Percentiles rank a stretch among this genome's conserved stretches.
These are phyloP conservation scores for Aspergillus melleus DNA, from an alignment of 2,329 filamentous ascomycete species.

Conservation along the genomic window DNA sequence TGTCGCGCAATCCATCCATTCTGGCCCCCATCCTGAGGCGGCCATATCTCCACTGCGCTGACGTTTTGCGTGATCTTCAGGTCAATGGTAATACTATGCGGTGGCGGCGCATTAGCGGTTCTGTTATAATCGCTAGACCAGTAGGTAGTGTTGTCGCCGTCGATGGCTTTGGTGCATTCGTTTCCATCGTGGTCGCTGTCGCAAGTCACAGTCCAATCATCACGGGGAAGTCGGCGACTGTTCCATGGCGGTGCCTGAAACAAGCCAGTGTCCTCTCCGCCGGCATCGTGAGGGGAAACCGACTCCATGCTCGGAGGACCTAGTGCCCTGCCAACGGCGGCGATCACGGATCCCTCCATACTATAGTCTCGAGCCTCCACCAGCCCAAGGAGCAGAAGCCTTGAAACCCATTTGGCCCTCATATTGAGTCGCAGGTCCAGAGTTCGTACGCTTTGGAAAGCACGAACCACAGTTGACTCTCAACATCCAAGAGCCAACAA, in stretches of 20 bases:
- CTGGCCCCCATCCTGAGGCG: conserved; percentile 3
- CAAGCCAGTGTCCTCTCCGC: too few species aligned
- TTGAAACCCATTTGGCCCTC: too few species aligned
- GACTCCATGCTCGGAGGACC: too few species aligned
- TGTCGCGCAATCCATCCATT: conserved; percentile 15
- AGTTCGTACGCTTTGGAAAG: too few species aligned
- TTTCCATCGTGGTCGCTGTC: conserved; percentile 4
- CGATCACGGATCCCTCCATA: too few species aligned
- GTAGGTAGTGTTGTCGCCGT: conserved; percentile 13
- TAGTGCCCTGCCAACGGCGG: too few species aligned
- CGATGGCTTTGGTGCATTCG: conserved; percentile 13
- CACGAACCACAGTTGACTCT: too few species aligned
- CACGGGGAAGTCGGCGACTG: conserved; percentile 9
- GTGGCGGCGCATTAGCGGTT: not conserved
- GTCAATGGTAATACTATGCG: conserved; percentile 10
- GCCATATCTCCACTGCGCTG: conserved; percentile 14
- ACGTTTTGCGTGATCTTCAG: conserved; percentile 14
- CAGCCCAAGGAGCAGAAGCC: too few species aligned
- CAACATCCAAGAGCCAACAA: too few species aligned
- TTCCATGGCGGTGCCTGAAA: conserved; percentile 15
- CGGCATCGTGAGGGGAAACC: too few species aligned
- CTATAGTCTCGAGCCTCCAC: too few species aligned
- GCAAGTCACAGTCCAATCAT: conserved; percentile 15
- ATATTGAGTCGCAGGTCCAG: too few species aligned
- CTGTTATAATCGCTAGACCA: conserved; percentile 9